These are phyloP conservation scores for Saccharomycopsis oosterbeekiorum DNA, from an alignment of 805 yeast species.

Conservation along the genomic window DNA sequence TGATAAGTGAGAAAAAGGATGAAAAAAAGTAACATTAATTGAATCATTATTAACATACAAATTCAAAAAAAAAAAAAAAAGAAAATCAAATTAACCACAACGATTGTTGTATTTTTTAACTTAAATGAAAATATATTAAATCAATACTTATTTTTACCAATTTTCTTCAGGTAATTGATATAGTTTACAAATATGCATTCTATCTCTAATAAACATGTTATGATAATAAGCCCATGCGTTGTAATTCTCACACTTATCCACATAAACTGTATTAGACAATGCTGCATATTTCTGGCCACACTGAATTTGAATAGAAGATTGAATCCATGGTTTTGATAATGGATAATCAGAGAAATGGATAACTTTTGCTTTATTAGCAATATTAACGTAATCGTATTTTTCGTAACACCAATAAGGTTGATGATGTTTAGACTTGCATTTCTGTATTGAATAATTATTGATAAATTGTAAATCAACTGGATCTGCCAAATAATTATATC, in stretches of 20 bases:
- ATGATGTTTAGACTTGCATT: conserved; percentile 18
- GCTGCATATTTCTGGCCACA: conserved; percentile 1
- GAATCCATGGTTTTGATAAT: conserved; percentile 55
- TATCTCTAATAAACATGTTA: conserved; percentile 15
- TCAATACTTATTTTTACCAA: background rate
- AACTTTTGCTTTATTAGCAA: conserved; percentile 27
- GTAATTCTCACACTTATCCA: conserved; percentile 14
- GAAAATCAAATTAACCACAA: no score
- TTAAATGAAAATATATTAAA: no score
- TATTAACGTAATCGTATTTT: conserved; percentile 24
- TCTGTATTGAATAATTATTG: conserved; percentile 11
- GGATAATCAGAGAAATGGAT: conserved; percentile 62
- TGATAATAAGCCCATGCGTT: conserved; percentile 18
- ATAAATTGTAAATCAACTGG: conserved; percentile 31
- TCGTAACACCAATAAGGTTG: conserved; percentile 16
- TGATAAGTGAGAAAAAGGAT: background rate
- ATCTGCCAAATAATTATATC: conserved; percentile 33
- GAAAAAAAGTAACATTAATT: background rate
- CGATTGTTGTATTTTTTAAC: no score
- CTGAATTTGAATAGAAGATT: conserved; percentile 5
- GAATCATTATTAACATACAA: no score
- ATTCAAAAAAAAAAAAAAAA: no score
- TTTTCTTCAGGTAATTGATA: conserved; percentile 11
- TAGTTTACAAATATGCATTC: conserved; percentile 11
- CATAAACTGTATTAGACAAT: background rate